These are phyloP conservation scores for Pseudomicrostroma phylloplanum DNA, from an alignment of 1,284 basidiomycete species.

Conservation along the genomic window DNA sequence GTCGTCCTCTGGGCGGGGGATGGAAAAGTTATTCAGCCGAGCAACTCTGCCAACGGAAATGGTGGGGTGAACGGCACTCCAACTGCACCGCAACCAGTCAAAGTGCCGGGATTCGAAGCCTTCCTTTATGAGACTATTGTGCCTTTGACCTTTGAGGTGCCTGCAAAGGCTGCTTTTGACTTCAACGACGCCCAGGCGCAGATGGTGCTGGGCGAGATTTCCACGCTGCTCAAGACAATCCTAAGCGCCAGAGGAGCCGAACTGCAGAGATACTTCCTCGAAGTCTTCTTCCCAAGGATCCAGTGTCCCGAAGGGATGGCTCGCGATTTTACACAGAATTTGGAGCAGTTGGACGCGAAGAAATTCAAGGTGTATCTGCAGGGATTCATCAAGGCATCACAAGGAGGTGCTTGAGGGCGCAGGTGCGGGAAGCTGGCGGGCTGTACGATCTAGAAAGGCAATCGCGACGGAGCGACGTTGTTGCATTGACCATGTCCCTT, in stretches of 20 bases:
- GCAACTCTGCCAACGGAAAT: constrained; percentile 46
- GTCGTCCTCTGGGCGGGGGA: constrained; percentile 64
- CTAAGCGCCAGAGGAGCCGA: constrained; percentile 68
- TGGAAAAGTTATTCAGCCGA: constrained; percentile 22
- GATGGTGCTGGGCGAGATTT: constrained; percentile 25
- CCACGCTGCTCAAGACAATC: constrained; percentile 68
- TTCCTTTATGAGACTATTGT: constrained; percentile 86
- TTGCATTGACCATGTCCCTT: no score
- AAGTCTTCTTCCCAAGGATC: constrained; percentile 77
- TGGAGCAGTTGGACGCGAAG: constrained; percentile 60
- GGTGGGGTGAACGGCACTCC: constrained; percentile 46
- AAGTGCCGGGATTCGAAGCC: constrained; percentile 79
- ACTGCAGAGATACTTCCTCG: constrained; percentile 72
- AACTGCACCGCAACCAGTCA: constrained; percentile 12
- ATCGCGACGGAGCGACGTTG: no score
- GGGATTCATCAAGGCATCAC: constrained; percentile 19
- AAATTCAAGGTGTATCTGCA: constrained; percentile 58
- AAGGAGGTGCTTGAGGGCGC: no score
- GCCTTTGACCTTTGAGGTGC: constrained; percentile 74
- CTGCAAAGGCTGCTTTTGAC: constrained; percentile 74
- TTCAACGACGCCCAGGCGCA: constrained; percentile 70
- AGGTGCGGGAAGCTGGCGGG: no score
- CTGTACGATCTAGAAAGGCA: no score
- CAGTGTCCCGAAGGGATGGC: constrained; percentile 75
- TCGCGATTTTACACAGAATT: constrained; percentile 60